Base-by-base conservation (phyloP, 2,329 filamentous ascomycete genomes). In the Talaromyces sp. region DNA sequence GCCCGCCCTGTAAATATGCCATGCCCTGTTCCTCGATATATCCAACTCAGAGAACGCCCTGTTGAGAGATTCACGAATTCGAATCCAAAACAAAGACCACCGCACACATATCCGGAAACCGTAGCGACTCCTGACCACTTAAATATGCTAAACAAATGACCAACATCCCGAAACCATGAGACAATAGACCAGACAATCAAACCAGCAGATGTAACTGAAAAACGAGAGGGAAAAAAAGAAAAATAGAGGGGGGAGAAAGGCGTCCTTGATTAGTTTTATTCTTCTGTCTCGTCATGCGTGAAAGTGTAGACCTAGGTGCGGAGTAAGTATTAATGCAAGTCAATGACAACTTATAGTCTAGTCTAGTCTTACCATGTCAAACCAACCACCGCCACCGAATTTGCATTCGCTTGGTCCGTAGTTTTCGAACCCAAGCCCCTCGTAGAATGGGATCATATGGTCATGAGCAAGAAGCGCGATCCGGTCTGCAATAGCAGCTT, bases 351-450 rank as follows among this genome's bases (percentile, higher is more conserved):
- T 56, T 5, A 13, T 41, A 26, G 53, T 6, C 24, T 1, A 21
- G 49, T 17, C 13, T 1, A 46, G 49, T 29, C 81, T 73, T 73
- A 92, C 89, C 90, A 96, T 86, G 71, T 95, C 87, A 66, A 85
- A 82, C 91, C 92, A 96, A 19, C 86, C 87, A 32, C 91, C 90
- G 41, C 91, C 91, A 21, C 87, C 89, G 75, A 91, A 92, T 61
- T 84, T 80, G 56, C 85, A 88, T 62, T 84, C 77, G 73, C 91
- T 95, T 55, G 81, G 78, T 0, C 92, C 91, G 31, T 81, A 75
- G 66, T 88, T 84, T 65, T 79, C 78, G 71, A 95, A 96, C 0
- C 91, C 86, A 66, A 91, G 82, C n/a, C 82, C 82, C 71, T 88
- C 83, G 72, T 96, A 97, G 72, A 89, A 96, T 0, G 78, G 78